These are phyloP conservation scores for Oryza australiensis DNA, from an alignment of 176 grass and related monocot genomes.

Conservation along the genomic window DNA sequence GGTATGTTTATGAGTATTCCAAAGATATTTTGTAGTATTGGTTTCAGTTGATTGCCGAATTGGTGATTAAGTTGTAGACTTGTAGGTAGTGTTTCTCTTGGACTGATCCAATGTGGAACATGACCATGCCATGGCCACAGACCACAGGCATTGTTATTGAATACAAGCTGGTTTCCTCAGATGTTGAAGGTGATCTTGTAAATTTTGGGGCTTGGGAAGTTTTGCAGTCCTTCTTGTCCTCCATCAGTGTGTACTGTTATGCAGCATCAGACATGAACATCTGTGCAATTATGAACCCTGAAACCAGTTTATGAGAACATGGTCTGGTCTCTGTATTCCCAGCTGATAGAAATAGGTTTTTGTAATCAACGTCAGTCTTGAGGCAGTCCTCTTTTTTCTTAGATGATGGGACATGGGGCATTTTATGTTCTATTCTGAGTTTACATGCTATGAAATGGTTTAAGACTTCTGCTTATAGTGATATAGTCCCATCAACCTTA, in stretches of 20 bases:
- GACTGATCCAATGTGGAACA: too few species aligned
- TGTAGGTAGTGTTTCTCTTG: too few species aligned
- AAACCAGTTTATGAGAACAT: neutral
- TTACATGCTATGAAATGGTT: neutral
- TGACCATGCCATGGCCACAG: too few species aligned
- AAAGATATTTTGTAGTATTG: too few species aligned
- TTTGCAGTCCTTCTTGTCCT: neutral
- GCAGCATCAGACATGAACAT: neutral
- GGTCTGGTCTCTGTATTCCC: neutral
- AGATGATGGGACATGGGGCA: neutral
- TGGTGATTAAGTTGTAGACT: too few species aligned
- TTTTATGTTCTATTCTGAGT: neutral
- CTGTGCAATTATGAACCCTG: neutral
- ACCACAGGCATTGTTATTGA: too few species aligned
- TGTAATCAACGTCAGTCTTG: neutral
- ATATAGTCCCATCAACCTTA: neutral
- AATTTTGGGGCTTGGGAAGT: neutral
- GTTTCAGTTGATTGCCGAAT: too few species aligned
- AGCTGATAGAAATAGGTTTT: neutral
- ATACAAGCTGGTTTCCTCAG: too few species aligned
- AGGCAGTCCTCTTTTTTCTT: neutral
- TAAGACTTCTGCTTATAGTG: neutral
- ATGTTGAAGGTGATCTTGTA: neutral
- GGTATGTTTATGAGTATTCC: too few species aligned
- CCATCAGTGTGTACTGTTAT: neutral